These are phyloP conservation scores for Closterium sp. DNA, from an alignment of 139 green algal genomes.

Conservation along the genomic window DNA sequence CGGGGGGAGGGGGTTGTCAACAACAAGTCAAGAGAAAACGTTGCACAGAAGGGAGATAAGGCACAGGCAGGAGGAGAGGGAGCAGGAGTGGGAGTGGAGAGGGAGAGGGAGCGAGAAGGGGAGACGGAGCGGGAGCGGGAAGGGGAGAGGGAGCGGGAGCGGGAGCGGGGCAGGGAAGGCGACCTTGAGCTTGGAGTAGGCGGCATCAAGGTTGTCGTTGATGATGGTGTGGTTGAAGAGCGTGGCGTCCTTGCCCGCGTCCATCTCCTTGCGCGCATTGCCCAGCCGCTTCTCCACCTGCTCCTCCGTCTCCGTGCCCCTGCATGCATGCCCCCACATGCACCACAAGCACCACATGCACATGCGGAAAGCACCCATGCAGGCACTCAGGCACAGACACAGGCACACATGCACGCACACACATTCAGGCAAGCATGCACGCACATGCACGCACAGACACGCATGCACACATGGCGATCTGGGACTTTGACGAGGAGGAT, in stretches of 20 bases:
- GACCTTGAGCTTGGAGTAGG: not conserved
- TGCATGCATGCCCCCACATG: not conserved
- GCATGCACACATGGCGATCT: too few relatives aligned
- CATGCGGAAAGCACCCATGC: not conserved
- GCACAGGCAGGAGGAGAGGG: too few relatives aligned
- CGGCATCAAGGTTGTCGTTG: slow-evolving; percentile 40
- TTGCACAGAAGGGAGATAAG: too few relatives aligned
- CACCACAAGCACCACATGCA: not conserved
- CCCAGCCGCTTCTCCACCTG: slow-evolving; percentile 49
- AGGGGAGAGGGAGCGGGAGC: not conserved
- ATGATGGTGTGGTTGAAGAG: slow-evolving; percentile 57
- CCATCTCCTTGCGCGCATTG: slow-evolving; percentile 55
- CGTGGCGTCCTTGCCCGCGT: slow-evolving; percentile 17
- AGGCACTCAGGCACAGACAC: not conserved
- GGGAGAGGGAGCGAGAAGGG: not conserved
- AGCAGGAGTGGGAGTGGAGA: too few relatives aligned
- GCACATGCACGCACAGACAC: not conserved
- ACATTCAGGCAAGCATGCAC: not conserved
- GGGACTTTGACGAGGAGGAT: too few relatives aligned
- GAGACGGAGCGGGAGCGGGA: not conserved
- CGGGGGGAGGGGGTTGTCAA: not conserved
- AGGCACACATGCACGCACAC: not conserved
- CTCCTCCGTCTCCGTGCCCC: slow-evolving; percentile 54
- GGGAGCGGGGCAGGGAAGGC: too few relatives aligned
- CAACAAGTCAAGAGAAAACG: too few relatives aligned